Conservation (phyloP, 2,329 filamentous ascomycete genomes). For the Phyllosticta citriasiana region DNA sequence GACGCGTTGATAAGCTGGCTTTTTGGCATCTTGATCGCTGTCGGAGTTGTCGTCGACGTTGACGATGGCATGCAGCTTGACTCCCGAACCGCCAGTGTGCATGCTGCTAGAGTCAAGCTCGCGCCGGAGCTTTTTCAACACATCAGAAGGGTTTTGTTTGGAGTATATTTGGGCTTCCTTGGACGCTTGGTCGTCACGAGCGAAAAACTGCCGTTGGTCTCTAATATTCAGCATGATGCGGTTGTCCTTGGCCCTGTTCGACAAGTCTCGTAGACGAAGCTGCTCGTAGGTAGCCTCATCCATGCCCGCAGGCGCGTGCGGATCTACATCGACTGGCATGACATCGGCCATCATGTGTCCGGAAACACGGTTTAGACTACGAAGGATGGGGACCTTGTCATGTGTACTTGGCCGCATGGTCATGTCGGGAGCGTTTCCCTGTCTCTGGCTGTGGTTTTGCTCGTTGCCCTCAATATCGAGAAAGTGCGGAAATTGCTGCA, state of each 20-base stretch:
- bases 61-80: slow-evolving; percentile 52
- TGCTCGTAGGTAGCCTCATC: slow-evolving; percentile 67
- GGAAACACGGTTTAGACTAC: slow-evolving; percentile 79
- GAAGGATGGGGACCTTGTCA: slow-evolving; percentile 78
- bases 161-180: slow-evolving; percentile 49
- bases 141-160: slow-evolving; percentile 58
- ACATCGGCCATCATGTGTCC: slow-evolving; percentile 90
- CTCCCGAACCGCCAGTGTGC: slow-evolving; percentile 20
- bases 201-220: slow-evolving; percentile 77
- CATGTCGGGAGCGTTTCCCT: slow-evolving; percentile 77
- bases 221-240: slow-evolving; percentile 79
- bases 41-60: slow-evolving; percentile 58
- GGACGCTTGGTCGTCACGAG: slow-evolving; percentile 37
- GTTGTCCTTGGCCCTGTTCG: slow-evolving; percentile 61
- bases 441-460: slow-evolving; percentile 79
- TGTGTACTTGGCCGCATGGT: slow-evolving; percentile 73
- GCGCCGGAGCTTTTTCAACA: slow-evolving; percentile 53
- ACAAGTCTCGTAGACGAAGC: slow-evolving; percentile 70
- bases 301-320: slow-evolving; percentile 53
- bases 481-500: slow-evolving; percentile 69
- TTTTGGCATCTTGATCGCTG: slow-evolving; percentile 48
- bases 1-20: slow-evolving; percentile 45
- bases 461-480: slow-evolving; percentile 93
- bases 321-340: slow-evolving; percentile 63
- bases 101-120: slow-evolving; percentile 45